Evolutionary conservation across 2,329 filamentous ascomycete genomes (phyloP), one percentile per base, ranked within the genome.

Genomic region (Ceratocystis papillata): DNA sequence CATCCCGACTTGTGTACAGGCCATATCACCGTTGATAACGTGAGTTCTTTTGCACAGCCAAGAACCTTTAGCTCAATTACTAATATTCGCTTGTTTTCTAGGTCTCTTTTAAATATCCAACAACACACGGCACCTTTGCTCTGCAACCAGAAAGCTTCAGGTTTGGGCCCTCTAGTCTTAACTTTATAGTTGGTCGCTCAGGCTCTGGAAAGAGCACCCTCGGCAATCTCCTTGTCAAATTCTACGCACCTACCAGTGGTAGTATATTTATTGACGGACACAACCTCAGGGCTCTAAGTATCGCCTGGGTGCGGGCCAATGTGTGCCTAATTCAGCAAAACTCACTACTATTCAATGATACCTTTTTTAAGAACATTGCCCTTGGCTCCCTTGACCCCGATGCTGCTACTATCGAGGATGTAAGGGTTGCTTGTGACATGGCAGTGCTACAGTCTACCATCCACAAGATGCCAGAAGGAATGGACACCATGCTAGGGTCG

Each of bases 291-390:
- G 76, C 76, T 0, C 75, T 96, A 0, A 81, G 90, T 69, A 76
- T 80, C 0, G 75, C 77, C 15, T 96, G 90, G 90, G 76, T 96
- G 2, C 84, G 90, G 25, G 80, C 83, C 28, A 90, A 94, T 55
- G 76, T 96, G 50, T 90, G 86, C 0, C 76, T 96, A 1, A 82
- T 96, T 0, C 91, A 96, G 71, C 94, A 97, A 73, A 81, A 86
- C 15, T 92, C 86, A 22, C 68, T 63, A 33, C 76, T 97, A 0
- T 96, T 97, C 77, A 85, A 89, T 68, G 90, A 93, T 68, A 89
- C 86, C 0, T 80, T 97, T 20, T 82, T 83, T 66, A 81, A 80
- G 25, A 99, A 97, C 69, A 85, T 97, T 50, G 83, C 87, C 0
- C 81, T 96, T 53, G 92, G 90, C 0, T 80, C 81, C 3, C 62